Base-by-base conservation (phyloP, 495 filamentous ascomycete genomes). In the Eremomyces bilateralis region DNA sequence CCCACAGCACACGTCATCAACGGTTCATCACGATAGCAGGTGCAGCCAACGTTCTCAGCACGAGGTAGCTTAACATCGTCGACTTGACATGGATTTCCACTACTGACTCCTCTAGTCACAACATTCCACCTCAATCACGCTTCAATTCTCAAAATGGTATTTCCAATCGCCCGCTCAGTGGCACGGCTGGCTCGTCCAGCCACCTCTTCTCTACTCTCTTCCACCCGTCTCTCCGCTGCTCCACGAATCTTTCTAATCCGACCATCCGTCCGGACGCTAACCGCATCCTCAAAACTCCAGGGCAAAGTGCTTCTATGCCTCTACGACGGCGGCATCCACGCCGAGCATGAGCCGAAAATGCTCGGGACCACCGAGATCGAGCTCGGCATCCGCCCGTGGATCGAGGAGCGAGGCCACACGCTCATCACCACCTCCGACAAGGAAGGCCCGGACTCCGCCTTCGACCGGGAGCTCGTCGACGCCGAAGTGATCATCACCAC, bases 401-500 rank as follows among this genome's bases (percentile, higher is more conserved):
- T 97, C 42, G 88, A 95, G 62, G 78, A 80, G 33, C 68, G 83
- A 53, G 88, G 88, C 50, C 88, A 97, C 69, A 85, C 78, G 20
- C 69, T 97, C 34, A 74, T 97, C 38, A 97, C 85, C 45, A 97
- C 88, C 37, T 91, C 84, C 39, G 81, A 92, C 63, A 97, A 97
- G 66, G 88, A 91, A 43, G 80, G 85, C 39, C 74, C 79, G 60
- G 69, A 80, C 69, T 94, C 85, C 34, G 76, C 61, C 40, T 94
- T 97, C 53, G 88, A 97, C 59, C 65, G 80, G 61, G 80, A 97
- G 59, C 66, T 97, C 17, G 83, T 85, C 31, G 88, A 97, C 53
- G 81, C 88, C 38, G 88, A 97, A 56, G 69, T 97, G 54, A 94
- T 97, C 67, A 94, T 97, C 61, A 97, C 88, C 44, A 97, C 88